Conservation (phyloP, 176 grass and related monocot genomes). For the Oryza nivara region DNA sequence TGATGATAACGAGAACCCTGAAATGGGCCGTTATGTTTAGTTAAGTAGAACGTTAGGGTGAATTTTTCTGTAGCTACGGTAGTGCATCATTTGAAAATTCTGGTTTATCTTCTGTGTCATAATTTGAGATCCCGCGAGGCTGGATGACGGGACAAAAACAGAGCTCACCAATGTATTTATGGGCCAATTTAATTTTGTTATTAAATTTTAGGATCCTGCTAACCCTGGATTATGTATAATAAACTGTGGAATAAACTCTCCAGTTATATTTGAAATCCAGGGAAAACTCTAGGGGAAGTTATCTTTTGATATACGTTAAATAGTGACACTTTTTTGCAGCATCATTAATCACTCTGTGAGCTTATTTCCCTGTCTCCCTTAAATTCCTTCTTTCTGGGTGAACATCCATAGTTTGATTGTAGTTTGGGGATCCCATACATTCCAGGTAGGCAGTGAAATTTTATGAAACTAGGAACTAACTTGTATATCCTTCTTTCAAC, state of each 20-base stretch:
- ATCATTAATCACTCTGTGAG: neutral
- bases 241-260: slow-evolving; percentile 12
- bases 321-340: neutral
- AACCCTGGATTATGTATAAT: neutral
- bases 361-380: neutral
- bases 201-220: neutral
- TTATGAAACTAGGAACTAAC: neutral
- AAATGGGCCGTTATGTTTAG: neutral
- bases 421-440: neutral
- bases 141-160: neutral
- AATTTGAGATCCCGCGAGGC: neutral
- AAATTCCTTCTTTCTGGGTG: neutral
- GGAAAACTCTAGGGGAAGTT: neutral
- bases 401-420: slow-evolving; percentile 7
- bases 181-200: neutral
- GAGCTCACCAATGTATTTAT: neutral
- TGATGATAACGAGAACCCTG: neutral
- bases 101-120: neutral
- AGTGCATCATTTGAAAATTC: slow-evolving; percentile 3
- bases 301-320: neutral
- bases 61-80: neutral
- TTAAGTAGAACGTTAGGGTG: neutral
- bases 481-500: neutral
- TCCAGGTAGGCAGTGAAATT: neutral
- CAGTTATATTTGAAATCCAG: neutral